phyloP scores from a whole-genome alignment of 2,329 filamentous ascomycete genomes.

The Ceratocystis eucalypticola region DNA sequence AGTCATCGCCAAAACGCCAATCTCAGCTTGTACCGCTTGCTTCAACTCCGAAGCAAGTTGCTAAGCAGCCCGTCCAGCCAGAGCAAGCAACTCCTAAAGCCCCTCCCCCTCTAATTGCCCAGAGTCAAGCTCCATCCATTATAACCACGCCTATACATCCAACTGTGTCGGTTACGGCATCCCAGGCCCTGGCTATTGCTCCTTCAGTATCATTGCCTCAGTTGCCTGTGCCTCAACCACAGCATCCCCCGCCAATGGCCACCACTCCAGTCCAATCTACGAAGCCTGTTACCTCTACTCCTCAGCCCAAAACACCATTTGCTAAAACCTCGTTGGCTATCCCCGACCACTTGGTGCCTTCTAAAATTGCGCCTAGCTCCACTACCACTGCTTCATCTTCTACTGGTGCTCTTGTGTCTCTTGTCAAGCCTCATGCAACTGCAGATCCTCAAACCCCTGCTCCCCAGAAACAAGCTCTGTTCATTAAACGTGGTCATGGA shows the following conservation, averaged over 20 bases:
- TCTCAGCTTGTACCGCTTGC: background rate
- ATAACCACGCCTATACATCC: background rate
- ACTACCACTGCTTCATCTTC: background rate
- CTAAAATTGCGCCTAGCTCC: conserved; percentile 4
- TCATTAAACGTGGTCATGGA: conserved; percentile 30
- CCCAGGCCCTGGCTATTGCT: background rate
- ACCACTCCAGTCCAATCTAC: conserved; percentile 5
- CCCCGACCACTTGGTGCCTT: conserved; percentile 8
- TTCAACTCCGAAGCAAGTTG: background rate
- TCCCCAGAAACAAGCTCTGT: conserved; percentile 16
- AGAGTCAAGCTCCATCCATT: background rate
- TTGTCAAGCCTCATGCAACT: background rate
- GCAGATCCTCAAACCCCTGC: conserved; percentile 14
- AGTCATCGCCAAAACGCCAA: conserved; percentile 1
- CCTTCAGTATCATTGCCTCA: background rate
- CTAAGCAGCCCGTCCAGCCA: background rate
- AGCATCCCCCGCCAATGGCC: background rate
- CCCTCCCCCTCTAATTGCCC: background rate
- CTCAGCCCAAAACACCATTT: conserved; percentile 14
- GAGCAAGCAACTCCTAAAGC: background rate
- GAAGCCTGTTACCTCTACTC: conserved; percentile 5
- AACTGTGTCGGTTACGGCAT: background rate
- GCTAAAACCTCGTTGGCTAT: conserved; percentile 12
- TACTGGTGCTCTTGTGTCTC: background rate
- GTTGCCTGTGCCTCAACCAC: background rate